Evolutionary conservation across 1,284 basidiomycete genomes (phyloP).

Genomic region (Wallemia ichthyophaga): DNA sequence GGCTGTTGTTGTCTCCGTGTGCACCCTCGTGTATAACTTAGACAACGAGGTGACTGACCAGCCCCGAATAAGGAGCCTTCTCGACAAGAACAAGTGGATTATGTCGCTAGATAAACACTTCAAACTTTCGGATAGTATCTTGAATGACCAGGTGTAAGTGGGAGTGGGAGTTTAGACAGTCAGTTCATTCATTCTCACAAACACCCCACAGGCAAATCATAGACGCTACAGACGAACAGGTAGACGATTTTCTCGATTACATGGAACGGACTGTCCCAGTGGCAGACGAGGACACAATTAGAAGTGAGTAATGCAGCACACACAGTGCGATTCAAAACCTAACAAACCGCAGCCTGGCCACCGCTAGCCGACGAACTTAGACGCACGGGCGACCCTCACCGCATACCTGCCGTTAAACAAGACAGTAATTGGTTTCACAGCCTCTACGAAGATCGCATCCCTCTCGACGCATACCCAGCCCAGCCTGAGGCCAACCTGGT

Average conservation of each 20-base stretch:
- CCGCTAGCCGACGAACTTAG: not conserved
- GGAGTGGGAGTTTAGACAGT: too few relatives aligned
- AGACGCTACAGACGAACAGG: not conserved
- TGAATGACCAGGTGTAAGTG: not conserved
- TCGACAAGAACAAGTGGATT: not conserved
- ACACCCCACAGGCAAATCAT: not conserved
- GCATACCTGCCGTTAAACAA: not conserved
- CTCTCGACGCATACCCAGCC: not conserved
- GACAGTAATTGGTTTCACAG: not conserved
- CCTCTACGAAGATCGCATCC: not conserved
- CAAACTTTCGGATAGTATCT: not conserved
- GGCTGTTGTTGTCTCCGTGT: not conserved
- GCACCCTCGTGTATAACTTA: not conserved
- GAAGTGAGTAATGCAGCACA: not conserved
- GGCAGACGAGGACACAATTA: not conserved
- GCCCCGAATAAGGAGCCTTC: not conserved
- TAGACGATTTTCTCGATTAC: not conserved
- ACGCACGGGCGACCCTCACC: not conserved
- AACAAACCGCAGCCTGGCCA: not conserved
- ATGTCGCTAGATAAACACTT: not conserved
- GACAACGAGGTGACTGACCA: not conserved
- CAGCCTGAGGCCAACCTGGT: not conserved
- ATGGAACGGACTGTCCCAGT: not conserved
- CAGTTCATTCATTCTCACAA: too few relatives aligned
- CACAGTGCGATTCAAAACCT: not conserved